phyloP scores from a whole-genome alignment of 768 basidiomycete species.

The Nidularia pulvinata region DNA sequence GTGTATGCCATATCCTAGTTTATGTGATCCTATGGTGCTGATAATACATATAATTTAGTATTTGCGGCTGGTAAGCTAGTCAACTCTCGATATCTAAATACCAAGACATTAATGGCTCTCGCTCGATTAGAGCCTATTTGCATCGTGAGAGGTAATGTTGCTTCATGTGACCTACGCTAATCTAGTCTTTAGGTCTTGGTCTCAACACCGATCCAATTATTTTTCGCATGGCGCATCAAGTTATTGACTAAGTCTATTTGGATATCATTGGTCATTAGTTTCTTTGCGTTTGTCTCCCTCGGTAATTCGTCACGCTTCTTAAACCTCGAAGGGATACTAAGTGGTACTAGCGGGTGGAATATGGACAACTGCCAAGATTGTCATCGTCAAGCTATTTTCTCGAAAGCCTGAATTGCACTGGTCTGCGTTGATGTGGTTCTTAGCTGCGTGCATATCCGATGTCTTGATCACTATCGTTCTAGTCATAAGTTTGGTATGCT shows the following conservation, averaged over 20 bases:
- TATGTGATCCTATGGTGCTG: background rate
- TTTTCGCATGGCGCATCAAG: conserved; percentile 41
- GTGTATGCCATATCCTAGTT: conserved; percentile 12
- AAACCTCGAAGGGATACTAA: background rate
- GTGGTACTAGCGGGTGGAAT: conserved; percentile 31
- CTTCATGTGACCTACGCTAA: too few relatives aligned
- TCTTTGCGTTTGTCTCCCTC: conserved; percentile 31
- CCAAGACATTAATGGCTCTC: too few relatives aligned
- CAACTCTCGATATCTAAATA: conserved; percentile 1
- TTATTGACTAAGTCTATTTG: conserved; percentile 35
- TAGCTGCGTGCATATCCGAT: conserved; percentile 39
- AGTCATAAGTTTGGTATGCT: conserved; percentile 30
- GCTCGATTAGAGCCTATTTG: background rate
- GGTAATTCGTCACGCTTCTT: conserved; percentile 15
- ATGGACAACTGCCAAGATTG: conserved; percentile 35
- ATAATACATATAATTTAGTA: conserved; percentile 4
- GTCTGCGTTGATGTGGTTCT: conserved; percentile 43
- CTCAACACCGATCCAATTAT: conserved; percentile 47
- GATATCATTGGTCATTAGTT: conserved; percentile 25
- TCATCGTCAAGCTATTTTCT: conserved; percentile 29
- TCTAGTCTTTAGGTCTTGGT: conserved; percentile 27
- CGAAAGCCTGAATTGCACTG: conserved; percentile 42
- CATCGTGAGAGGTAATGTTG: background rate
- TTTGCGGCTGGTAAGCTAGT: conserved; percentile 13
- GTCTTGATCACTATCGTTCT: conserved; percentile 37